A percentile compares a stretch with the other conserved stretches of the same genome.
phyloP scores from a whole-genome alignment of 176 grass and related monocot species.

The Ensete glaucum region DNA sequence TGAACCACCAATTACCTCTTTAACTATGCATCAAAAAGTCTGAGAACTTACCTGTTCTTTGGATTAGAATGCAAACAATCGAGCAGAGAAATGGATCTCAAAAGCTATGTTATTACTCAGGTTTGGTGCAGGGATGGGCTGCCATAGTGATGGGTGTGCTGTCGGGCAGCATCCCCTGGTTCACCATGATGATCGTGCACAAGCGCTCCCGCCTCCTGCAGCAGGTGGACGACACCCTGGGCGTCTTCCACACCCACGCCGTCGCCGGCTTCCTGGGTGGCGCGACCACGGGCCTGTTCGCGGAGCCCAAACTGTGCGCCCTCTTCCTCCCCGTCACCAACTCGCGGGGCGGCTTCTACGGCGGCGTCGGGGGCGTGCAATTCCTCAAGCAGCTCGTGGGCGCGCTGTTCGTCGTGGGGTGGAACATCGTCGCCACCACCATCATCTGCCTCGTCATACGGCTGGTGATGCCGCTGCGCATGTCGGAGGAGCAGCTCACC shows the following conservation, averaged over 20 bases:
- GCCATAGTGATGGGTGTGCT: conserved; percentile 46
- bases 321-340: conserved; percentile 40
- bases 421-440: conserved; percentile 36
- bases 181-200: conserved; percentile 52
- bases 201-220: conserved; percentile 34
- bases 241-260: conserved; percentile 48
- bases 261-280: conserved; percentile 44
- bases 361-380: conserved; percentile 29
- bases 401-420: conserved; percentile 29
- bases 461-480: conserved; percentile 28
- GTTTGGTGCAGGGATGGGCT: conserved; percentile 40
- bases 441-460: conserved; percentile 31
- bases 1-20: too few relatives aligned
- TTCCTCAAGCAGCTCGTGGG: conserved; percentile 34
- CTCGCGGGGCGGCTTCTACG: conserved; percentile 34
- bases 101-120: conserved; percentile 1
- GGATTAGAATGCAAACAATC: too few relatives aligned
- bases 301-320: conserved; percentile 23
- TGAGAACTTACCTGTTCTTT: too few relatives aligned
- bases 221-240: conserved; percentile 39
- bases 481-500: conserved; percentile 31
- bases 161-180: conserved; percentile 36
- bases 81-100: too few relatives aligned
- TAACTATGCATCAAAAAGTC: too few relatives aligned
- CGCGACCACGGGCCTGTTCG: conserved; percentile 30